Percentiles rank a stretch among this genome's conserved stretches.
phyloP scores from a whole-genome alignment of 495 filamentous ascomycete genomes.

The Aspergillus nanangensis region DNA sequence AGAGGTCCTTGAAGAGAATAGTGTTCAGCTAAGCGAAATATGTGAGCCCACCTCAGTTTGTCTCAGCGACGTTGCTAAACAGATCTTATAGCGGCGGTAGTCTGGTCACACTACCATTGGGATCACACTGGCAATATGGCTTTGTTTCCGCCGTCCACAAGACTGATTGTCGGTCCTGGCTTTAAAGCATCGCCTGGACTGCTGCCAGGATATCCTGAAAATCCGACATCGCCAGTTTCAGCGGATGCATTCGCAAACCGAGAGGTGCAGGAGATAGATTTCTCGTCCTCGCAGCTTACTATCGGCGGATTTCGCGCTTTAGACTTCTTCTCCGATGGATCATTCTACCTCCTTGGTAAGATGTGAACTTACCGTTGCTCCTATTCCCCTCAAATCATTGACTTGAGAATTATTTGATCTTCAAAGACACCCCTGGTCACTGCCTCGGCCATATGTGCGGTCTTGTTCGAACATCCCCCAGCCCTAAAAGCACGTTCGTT shows the following conservation, averaged over 20 bases:
- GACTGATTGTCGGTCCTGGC: slow-evolving; percentile 28
- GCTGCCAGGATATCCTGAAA: slow-evolving; percentile 26
- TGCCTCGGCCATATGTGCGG: neutral
- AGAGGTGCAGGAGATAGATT: slow-evolving; percentile 8
- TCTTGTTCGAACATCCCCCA: slow-evolving; percentile 1
- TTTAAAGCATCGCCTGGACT: slow-evolving; percentile 17
- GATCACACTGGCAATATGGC: slow-evolving; percentile 30
- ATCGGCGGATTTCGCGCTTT: slow-evolving; percentile 4
- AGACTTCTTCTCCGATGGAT: slow-evolving; percentile 7
- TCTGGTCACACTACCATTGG: slow-evolving; percentile 17
- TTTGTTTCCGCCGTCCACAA: slow-evolving; percentile 24
- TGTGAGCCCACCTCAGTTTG: no score
- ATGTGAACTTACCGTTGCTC: neutral
- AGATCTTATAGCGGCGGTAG: slow-evolving; percentile 1
- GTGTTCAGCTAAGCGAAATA: no score
- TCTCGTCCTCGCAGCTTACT: neutral
- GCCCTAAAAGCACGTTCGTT: slow-evolving; percentile 2
- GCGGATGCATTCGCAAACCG: slow-evolving; percentile 8
- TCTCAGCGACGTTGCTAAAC: neutral
- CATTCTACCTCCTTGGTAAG: slow-evolving; percentile 1
- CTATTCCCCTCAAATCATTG: no score
- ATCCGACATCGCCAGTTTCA: slow-evolving; percentile 9
- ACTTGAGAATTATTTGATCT: no score
- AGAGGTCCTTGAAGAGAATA: no score
- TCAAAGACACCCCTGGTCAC: no score